Percentiles rank a stretch among this genome's conserved stretches.
phyloP scores from a whole-genome alignment of 2,329 filamentous ascomycete genomes.

The Lachnum nothofagi region DNA sequence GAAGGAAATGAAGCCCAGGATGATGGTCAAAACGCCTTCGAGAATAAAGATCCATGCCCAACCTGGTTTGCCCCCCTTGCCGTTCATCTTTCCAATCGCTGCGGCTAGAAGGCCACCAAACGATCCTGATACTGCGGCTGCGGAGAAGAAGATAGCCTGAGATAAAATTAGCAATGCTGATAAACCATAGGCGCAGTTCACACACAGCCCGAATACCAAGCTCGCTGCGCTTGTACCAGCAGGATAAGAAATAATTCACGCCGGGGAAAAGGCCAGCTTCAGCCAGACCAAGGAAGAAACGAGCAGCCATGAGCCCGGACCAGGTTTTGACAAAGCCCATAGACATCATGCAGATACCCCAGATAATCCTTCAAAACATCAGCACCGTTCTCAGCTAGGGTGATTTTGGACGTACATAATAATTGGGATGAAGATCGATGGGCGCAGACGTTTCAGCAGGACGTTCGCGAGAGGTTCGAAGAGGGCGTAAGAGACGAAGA shows the following conservation, averaged over 20 bases:
- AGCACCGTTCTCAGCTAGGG: background rate
- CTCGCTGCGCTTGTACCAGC: constrained; percentile 65
- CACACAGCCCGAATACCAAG: constrained; percentile 47
- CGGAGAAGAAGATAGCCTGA: constrained; percentile 52
- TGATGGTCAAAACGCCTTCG: constrained; percentile 43
- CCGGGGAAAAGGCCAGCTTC: constrained; percentile 59
- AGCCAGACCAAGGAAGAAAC: constrained; percentile 57
- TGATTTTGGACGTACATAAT: constrained; percentile 57
- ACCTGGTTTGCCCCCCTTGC: constrained; percentile 37
- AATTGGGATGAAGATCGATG: constrained; percentile 69
- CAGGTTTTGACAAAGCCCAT: constrained; percentile 45
- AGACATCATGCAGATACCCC: constrained; percentile 35
- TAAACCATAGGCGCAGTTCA: constrained; percentile 38
- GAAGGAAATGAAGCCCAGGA: constrained; percentile 32
- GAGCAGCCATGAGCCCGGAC: constrained; percentile 57
- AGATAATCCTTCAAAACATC: constrained; percentile 33
- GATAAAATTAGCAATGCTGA: constrained; percentile 50
- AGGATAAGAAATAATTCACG: constrained; percentile 49
- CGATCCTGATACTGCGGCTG: constrained; percentile 48
- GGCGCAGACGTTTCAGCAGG: constrained; percentile 59
- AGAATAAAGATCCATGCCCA: constrained; percentile 50
- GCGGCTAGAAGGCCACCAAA: constrained; percentile 43
- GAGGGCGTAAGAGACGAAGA: constrained; percentile 71
- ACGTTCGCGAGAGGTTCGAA: constrained; percentile 68
- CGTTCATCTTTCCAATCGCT: constrained; percentile 42